phyloP scores from a whole-genome alignment of 2,329 filamentous ascomycete genomes.

The Orbilia oligospora region DNA sequence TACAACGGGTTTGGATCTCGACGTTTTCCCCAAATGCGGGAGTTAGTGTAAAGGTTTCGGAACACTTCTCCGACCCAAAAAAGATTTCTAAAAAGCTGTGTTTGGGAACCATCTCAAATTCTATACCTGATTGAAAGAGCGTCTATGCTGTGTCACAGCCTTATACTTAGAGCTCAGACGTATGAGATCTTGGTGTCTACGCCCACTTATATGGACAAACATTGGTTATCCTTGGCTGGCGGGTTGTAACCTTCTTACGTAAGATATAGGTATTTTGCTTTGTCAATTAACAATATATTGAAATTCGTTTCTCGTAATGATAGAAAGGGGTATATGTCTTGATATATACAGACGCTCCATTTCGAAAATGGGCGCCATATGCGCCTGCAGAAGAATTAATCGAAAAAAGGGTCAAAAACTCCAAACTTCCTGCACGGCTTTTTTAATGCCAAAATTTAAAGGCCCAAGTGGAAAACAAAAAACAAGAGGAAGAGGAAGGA shows the following conservation, averaged over 20 bases:
- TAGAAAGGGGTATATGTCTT: constrained; percentile 38
- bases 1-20: too few species aligned
- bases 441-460: not conserved
- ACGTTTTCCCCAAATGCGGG: too few species aligned
- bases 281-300: constrained; percentile 20
- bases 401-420: constrained; percentile 1
- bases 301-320: constrained; percentile 48
- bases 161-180: not conserved
- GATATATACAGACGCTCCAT: constrained; percentile 12
- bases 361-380: constrained; percentile 2
- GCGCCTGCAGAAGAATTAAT: constrained; percentile 18
- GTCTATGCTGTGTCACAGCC: not conserved
- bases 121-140: not conserved
- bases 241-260: constrained; percentile 16
- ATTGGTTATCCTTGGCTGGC: not conserved
- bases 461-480: not conserved
- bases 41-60: too few species aligned
- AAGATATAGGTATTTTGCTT: not conserved
- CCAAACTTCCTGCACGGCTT: not conserved
- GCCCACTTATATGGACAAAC: not conserved
- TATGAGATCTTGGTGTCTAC: not conserved
- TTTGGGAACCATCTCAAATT: not conserved
- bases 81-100: too few species aligned
- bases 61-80: too few species aligned
- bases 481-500: not conserved